A percentile compares a stretch with the other conserved stretches of the same genome.
phyloP scores from a whole-genome alignment of 352 stramenopile species.

The Thalassiosira mediterranea region DNA sequence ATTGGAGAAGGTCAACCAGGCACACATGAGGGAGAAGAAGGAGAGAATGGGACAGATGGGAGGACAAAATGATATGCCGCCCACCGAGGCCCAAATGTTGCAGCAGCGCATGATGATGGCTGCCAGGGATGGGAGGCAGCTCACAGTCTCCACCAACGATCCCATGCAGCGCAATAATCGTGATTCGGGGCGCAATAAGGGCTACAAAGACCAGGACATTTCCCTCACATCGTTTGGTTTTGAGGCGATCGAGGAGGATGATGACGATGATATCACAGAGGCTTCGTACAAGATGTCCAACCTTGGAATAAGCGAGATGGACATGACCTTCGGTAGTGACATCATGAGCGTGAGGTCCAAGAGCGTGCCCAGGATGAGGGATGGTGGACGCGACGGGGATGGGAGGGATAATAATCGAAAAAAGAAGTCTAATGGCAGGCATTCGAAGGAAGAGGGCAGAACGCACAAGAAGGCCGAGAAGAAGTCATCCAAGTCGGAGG shows the following conservation, averaged over 20 bases:
- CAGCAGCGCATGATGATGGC: background rate
- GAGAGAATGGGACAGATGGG: background rate
- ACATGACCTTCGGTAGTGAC: slow-evolving; percentile 45
- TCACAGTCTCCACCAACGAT: background rate
- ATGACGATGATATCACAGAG: slow-evolving; percentile 30
- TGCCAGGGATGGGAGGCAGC: background rate
- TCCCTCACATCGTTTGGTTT: slow-evolving; percentile 41
- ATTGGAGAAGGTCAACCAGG: slow-evolving; percentile 48
- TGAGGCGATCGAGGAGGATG: slow-evolving; percentile 37
- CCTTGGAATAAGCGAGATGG: slow-evolving; percentile 49
- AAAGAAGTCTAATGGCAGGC: too few relatives aligned
- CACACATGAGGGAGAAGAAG: slow-evolving; percentile 21
- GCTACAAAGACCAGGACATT: too few relatives aligned
- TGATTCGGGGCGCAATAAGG: too few relatives aligned
- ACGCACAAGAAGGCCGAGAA: background rate
- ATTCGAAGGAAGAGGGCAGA: background rate
- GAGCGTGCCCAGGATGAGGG: background rate
- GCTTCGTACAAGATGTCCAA: slow-evolving; percentile 41
- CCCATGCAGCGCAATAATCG: slow-evolving; percentile 5
- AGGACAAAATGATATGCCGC: background rate
- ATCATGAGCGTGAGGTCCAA: slow-evolving; percentile 39
- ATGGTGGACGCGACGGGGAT: background rate
- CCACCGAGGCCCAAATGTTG: background rate
- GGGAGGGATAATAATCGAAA: background rate
- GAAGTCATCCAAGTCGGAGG: background rate